Conservation (phyloP, 352 stramenopile species). For the Pythium sukuiense region DNA sequence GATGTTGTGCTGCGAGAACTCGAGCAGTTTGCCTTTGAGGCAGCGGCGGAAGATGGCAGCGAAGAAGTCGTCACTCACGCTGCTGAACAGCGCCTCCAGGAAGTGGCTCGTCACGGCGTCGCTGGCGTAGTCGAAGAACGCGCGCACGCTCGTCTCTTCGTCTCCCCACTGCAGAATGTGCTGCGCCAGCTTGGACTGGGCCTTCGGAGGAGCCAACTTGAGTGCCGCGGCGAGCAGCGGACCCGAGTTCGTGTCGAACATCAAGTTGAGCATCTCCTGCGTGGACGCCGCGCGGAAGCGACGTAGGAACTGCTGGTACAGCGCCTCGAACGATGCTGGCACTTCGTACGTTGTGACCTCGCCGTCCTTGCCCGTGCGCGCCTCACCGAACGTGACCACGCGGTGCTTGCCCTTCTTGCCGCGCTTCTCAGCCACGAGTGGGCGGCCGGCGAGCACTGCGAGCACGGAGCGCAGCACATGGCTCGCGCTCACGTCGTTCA, state of each 20-base stretch:
- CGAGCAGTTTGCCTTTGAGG: conserved; percentile 57
- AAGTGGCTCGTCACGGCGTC: conserved; percentile 80
- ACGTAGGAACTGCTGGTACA: conserved; percentile 62
- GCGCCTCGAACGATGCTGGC: conserved; percentile 51
- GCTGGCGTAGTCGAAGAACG: conserved; percentile 68
- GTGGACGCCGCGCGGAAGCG: conserved; percentile 30
- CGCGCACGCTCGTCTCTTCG: conserved; percentile 41
- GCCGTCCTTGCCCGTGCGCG: conserved; percentile 36
- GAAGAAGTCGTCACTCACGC: conserved; percentile 67
- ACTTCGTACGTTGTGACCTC: conserved; percentile 42
- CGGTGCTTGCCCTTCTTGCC: conserved; percentile 84
- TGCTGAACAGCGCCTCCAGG: conserved; percentile 63
- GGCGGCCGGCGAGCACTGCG: conserved; percentile 59
- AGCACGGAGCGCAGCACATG: conserved; percentile 80
- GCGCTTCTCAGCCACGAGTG: conserved; percentile 70
- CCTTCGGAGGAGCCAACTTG: conserved; percentile 55
- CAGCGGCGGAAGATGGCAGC: conserved; percentile 64
- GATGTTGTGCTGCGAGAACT: conserved; percentile 72
- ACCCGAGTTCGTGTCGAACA: conserved; percentile 77
- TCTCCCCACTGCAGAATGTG: conserved; percentile 77
- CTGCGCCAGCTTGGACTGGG: conserved; percentile 50
- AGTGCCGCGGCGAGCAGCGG: conserved; percentile 65
- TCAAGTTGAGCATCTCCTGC: conserved; percentile 53
- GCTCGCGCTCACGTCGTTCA: conserved; percentile 86
- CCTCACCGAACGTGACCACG: conserved; percentile 58